Base-by-base conservation (phyloP, 805 yeast genomes). In the Ogataea saltuana region DNA sequence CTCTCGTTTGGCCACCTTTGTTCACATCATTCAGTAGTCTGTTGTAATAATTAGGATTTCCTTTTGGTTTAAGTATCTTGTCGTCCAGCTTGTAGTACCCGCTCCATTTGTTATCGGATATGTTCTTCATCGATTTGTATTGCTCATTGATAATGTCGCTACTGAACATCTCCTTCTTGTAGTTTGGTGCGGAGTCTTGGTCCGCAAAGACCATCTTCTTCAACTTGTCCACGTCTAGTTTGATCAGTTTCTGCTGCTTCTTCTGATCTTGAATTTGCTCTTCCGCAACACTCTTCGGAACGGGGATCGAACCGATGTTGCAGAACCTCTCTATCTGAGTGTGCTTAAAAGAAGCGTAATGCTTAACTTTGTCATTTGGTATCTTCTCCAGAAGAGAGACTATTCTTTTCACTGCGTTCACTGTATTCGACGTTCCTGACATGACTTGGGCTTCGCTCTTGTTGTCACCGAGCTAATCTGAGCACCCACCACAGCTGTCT, bases 41-140 rank as follows among this genome's bases (percentile, higher is more conserved):
- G 30, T 72, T 76, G 58, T 89, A 89, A 59, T 89, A 89, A 35
- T 73, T 63, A 2, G 95, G 88, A 63, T 88, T 86, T 2, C 96
- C 96, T 56, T 83, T 81, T n/a, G 97, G 97, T 52, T 64, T 71
- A 55, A 78, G 64, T 51, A 89, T 64, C 59, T 84, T 84, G 33
- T 80, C 84, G 43, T 81, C 81, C 26, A 81, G 74, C 48, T 75
- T 70, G 60, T 85, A 86, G 56, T 79, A 79, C 45, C 76, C 75
- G 54, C 70, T 73, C 69, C 81, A 81, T 56, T 81, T 81, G 59
- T 81, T 82, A 43, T 72, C 75, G 44, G 74, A 72, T 45, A 84
- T 63, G 50, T 75, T 77, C 35, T 80, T 69, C 41, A 84, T 61
- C 3, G 90, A 74, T 41, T 68, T 67, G 48, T 76, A 75, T 60